A percentile compares a stretch with the other conserved stretches of the same genome.
Conservation (phyloP, 169 alveolate species). For the Plasmodium berghei region DNA sequence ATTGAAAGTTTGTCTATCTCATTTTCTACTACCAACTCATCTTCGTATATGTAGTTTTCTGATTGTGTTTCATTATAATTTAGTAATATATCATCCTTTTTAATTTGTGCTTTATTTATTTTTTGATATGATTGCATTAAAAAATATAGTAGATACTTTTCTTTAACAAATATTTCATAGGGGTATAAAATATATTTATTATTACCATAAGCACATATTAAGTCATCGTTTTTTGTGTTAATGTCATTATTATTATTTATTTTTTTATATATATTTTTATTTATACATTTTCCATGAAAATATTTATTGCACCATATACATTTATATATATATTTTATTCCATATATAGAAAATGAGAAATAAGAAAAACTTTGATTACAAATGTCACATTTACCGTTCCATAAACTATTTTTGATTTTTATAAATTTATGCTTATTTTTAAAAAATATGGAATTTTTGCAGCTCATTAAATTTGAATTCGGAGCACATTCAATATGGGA, state of each 20-base stretch:
- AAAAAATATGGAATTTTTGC: constrained; percentile 54
- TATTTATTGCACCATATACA: constrained; percentile 82
- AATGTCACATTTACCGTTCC: constrained; percentile 60
- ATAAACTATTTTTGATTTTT: constrained; percentile 37
- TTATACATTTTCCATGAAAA: constrained; percentile 78
- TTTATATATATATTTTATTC: constrained; percentile 42
- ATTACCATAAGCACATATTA: constrained; percentile 52
- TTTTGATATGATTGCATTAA: constrained; percentile 21
- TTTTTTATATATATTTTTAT: constrained; percentile 1
- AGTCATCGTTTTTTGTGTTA: constrained; percentile 6
- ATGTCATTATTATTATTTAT: background rate
- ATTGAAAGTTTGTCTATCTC: background rate
- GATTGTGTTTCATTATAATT: constrained; percentile 12
- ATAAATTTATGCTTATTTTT: constrained; percentile 70
- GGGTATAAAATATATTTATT: constrained; percentile 44
- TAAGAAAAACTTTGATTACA: constrained; percentile 49
- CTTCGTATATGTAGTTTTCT: background rate
- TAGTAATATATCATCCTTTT: constrained; percentile 24
- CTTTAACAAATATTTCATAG: constrained; percentile 34
- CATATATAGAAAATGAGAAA: constrained; percentile 27
- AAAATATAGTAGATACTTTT: constrained; percentile 32
- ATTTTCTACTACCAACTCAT: background rate
- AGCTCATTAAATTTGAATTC: constrained; percentile 59
- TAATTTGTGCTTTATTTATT: constrained; percentile 5
- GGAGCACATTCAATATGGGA: constrained; percentile 75